Evolutionary conservation across 768 basidiomycete species (phyloP).

Genomic region (Rhodotorula kratochvilovae): DNA sequence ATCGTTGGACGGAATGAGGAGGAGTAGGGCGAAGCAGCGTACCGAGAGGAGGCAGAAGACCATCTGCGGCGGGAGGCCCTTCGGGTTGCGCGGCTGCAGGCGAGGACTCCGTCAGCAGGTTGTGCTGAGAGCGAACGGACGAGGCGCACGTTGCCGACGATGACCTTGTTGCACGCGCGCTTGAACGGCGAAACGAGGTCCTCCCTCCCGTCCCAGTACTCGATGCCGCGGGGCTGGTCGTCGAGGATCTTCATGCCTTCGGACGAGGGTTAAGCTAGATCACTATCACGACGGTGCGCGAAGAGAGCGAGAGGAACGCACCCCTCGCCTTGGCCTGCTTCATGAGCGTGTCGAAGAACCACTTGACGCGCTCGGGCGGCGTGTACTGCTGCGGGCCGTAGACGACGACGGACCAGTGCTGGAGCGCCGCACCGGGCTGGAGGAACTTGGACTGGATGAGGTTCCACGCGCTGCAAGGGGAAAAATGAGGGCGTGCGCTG

Average conservation of each 20-base stretch:
- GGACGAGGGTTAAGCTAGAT: background rate
- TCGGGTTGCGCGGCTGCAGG: constrained; percentile 9
- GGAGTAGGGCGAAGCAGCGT: no score
- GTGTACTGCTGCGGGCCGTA: background rate
- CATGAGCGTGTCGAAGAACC: constrained; percentile 13
- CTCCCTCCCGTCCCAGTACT: background rate
- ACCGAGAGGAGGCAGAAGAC: constrained; percentile 23
- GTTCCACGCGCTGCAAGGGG: constrained; percentile 24
- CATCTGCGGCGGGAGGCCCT: constrained; percentile 14
- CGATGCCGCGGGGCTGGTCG: background rate
- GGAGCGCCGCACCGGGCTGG: constrained; percentile 8
- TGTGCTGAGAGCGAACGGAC: no score
- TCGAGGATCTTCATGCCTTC: background rate
- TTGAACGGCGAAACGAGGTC: background rate
- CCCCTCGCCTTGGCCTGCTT: background rate
- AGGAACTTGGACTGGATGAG: constrained; percentile 22
- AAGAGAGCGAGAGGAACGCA: background rate
- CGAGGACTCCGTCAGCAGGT: background rate
- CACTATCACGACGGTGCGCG: no score
- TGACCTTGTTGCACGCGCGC: background rate
- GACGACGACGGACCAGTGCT: constrained; percentile 32
- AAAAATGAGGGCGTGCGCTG: background rate
- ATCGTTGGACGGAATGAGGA: background rate
- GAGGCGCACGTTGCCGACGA: background rate
- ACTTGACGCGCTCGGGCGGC: background rate